Conservation (phyloP, 2,329 filamentous ascomycete species). For the Penicillium decumbens region DNA sequence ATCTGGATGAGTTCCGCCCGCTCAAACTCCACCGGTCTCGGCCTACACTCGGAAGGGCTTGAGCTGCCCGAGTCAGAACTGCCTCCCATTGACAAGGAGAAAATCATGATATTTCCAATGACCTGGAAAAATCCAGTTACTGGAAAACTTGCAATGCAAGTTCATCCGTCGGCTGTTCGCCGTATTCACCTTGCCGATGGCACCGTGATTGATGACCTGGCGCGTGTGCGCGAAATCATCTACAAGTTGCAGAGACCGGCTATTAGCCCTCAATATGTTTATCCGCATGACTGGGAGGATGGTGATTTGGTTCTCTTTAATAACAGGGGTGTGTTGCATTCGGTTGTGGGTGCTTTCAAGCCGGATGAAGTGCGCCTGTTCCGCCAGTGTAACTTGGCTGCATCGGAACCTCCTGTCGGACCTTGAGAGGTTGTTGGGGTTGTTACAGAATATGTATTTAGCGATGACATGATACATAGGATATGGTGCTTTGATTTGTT, state of each 20-base stretch:
- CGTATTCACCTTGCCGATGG: conserved; percentile 65
- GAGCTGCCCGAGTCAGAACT: conserved; percentile 59
- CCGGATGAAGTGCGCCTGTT: conserved; percentile 71
- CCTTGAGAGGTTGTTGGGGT: conserved; percentile 4
- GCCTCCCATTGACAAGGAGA: conserved; percentile 59
- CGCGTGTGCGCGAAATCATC: conserved; percentile 62
- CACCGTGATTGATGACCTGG: conserved; percentile 63
- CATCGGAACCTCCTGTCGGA: conserved; percentile 22
- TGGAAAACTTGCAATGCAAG: conserved; percentile 63
- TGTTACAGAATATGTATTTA: not conserved
- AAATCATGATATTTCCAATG: conserved; percentile 70
- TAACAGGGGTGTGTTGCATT: conserved; percentile 70
- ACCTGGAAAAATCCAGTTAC: conserved; percentile 72
- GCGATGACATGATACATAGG: not conserved
- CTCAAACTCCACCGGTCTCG: conserved; percentile 64
- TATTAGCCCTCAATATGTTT: conserved; percentile 64
- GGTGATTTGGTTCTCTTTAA: conserved; percentile 75
- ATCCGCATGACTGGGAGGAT: conserved; percentile 71
- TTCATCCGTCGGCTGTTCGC: conserved; percentile 68
- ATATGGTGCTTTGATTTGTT: not conserved
- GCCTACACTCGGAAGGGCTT: conserved; percentile 61
- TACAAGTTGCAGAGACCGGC: conserved; percentile 68
- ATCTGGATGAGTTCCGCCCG: conserved; percentile 72
- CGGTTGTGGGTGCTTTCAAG: conserved; percentile 68
- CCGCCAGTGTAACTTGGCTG: conserved; percentile 73